phyloP scores from a whole-genome alignment of 768 basidiomycete genomes.

The Tulasnella sp. region DNA sequence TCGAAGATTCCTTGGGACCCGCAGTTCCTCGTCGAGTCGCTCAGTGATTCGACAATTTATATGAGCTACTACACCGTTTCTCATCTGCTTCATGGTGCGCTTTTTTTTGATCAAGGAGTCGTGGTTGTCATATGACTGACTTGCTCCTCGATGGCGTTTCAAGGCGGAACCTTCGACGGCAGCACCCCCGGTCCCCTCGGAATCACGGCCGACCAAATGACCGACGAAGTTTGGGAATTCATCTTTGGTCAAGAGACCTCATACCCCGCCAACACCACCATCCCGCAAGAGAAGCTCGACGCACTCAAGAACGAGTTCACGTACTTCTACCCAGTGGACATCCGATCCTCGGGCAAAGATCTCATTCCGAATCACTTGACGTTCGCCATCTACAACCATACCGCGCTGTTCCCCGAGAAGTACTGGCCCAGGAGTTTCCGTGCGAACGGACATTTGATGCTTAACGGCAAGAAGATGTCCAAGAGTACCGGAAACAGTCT shows the following conservation, averaged over 20 bases:
- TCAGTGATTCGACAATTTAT: constrained; percentile 98
- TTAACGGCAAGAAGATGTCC: constrained; percentile 99
- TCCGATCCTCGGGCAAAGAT: constrained; percentile 98
- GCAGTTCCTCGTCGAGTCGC: constrained; percentile 92
- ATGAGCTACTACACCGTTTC: constrained; percentile 98
- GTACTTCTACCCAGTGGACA: constrained; percentile 98
- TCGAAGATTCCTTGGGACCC: constrained; percentile 97
- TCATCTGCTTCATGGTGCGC: constrained; percentile 85
- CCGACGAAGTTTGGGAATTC: constrained; percentile 97
- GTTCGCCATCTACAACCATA: constrained; percentile 92
- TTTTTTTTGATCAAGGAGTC: background rate
- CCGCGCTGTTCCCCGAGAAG: constrained; percentile 85
- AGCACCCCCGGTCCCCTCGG: constrained; percentile 77
- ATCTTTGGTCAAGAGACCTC: constrained; percentile 71
- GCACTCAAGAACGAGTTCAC: constrained; percentile 86
- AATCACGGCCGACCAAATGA: constrained; percentile 89
- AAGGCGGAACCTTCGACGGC: constrained; percentile 77
- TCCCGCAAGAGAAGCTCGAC: constrained; percentile 78
- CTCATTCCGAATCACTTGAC: constrained; percentile 94
- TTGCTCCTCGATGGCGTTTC: constrained; percentile 11
- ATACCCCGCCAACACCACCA: constrained; percentile 53
- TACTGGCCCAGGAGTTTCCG: constrained; percentile 92
- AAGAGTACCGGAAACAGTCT: constrained; percentile 96
- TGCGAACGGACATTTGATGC: constrained; percentile 92
- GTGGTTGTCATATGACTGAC: background rate